Evolutionary conservation across 352 stramenopile genomes (phyloP), one percentile per base, ranked within the genome.

Genomic region (Globisporangium polare): DNA sequence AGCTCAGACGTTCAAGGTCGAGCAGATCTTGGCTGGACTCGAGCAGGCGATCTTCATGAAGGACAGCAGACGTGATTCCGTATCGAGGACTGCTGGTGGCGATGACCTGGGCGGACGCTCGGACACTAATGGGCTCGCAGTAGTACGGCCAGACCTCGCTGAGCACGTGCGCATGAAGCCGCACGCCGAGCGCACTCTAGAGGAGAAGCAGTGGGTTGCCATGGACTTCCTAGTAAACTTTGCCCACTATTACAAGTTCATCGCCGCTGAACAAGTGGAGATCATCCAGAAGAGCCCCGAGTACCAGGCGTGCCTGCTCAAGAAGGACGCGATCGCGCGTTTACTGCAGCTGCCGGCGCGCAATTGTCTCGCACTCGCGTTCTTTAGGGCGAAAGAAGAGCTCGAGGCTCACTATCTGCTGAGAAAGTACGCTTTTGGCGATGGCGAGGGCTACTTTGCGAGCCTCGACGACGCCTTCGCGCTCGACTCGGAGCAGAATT

Each of bases 141-240:
- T 37, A 3, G 18, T 50, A 33, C 58, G 71, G 1, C 5, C 61
- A 0, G 54, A 73, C 17, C 7, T 76, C 1, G 68, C 65, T 8
- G 73, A 89, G 24, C 67, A 50, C 18, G 71, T 88, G 17, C 75
- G 85, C 0, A 43, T 56, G 13, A 94, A 88, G 55, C 74, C 67
- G 17, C 77, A 91, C 43, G 39, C 15, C 0, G 60, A 83, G 20
- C 76, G 81, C 17, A 68, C 75, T 0, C 22, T 35, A 0, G 83
- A 90, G 43, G 83, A 94, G 52, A 92, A 88, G 46, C 58, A 66
- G 7, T 94, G 85, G 85, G 67, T 94, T 1, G 56, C 64, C 0
- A 47, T 94, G 39, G 85, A 94, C 60, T 89, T 90, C 37, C 45
- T 71, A 46, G 46, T 79, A 1, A 78, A 86, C 41, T 83, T 86